Base-by-base conservation (phyloP, 2,329 filamentous ascomycete species). In the Elsinoe necatrix region DNA sequence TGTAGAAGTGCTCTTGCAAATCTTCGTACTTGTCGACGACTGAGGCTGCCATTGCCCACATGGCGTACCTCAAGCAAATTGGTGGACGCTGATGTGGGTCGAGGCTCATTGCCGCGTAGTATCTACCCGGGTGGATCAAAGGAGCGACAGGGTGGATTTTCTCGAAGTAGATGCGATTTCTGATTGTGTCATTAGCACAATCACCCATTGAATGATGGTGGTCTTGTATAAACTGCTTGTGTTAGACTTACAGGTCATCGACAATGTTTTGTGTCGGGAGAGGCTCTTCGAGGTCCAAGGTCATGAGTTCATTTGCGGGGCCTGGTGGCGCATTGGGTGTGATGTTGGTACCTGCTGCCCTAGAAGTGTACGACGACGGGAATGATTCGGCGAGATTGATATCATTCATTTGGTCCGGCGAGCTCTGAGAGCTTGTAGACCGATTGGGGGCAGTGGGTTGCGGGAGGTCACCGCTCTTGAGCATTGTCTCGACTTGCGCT, bases 11-110 rank as follows among this genome's bases (percentile, higher is more conserved):
- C 55, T 91, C 86, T 66, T 90, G 89, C 12, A 95, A 72, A 55
- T 82, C 81, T 31, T 80, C 76, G 68, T 88, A 96, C 67, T 90
- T 93, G 58, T 95, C 89, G 2, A 82, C 84, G 42, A 91, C 80
- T 4, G 88, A 86, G 60, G 89, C 91, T n/a, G 92, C 90, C 65
- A 90, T 75, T n/a, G 86, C 88, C 92, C 92, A 97, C 78, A 97
- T 95, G 56, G 88, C 89, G 72, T 98, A 98, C 63, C 93, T 84
- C 51, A 98, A 74, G 62, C 87, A 89, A 27, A 95, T 83, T 0
- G 92, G 89, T 1, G 93, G 92, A 23, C 92, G 83, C 74, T 90
- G 85, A 60, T 84, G 84, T 16, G 89, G 89, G n/a, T 89, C 82
- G 71, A 96, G 77, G 66, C 92, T 89, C 84, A 96, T 89, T 29